Percentiles rank a stretch among this genome's conserved stretches.
phyloP scores from a whole-genome alignment of 2,329 filamentous ascomycete genomes.

The Grosmannia penicillata region DNA sequence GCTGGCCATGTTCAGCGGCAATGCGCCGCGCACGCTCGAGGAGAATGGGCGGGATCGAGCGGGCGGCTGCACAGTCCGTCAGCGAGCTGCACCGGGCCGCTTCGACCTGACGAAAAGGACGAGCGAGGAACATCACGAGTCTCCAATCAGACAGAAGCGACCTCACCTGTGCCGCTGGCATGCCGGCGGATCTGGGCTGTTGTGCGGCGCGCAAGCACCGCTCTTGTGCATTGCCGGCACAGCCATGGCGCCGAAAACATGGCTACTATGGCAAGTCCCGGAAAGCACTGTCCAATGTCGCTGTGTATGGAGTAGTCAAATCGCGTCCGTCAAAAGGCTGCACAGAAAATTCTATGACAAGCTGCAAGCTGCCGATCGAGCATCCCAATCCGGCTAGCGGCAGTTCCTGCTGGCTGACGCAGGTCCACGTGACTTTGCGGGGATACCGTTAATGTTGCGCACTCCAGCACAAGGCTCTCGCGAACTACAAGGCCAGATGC shows the following conservation, averaged over 20 bases:
- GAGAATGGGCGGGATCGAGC: conserved; percentile 34
- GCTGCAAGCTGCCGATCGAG: no score
- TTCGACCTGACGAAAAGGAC: conserved; percentile 3
- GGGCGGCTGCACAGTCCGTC: no score
- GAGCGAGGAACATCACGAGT: conserved; percentile 9
- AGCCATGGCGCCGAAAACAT: conserved; percentile 34
- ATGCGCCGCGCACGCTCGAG: conserved; percentile 45
- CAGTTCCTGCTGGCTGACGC: no score
- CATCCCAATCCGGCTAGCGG: no score
- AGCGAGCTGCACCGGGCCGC: no score
- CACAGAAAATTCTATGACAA: no score
- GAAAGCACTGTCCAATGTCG: background rate
- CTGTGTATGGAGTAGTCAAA: background rate
- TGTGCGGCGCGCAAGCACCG: conserved; percentile 16
- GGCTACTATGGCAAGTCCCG: no score
- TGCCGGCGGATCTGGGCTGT: conserved; percentile 21
- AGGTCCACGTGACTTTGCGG: no score
- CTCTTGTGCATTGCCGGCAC: conserved; percentile 33
- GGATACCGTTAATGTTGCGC: no score
- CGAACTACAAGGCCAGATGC: no score
- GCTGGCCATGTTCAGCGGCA: conserved; percentile 38
- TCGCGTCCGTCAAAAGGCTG: no score
- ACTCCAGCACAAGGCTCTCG: no score
- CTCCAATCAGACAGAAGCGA: background rate
- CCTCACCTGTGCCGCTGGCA: conserved; percentile 32